Evolutionary conservation across 1,284 basidiomycete species (phyloP).

Genomic region (Melampsora larici-populina): DNA sequence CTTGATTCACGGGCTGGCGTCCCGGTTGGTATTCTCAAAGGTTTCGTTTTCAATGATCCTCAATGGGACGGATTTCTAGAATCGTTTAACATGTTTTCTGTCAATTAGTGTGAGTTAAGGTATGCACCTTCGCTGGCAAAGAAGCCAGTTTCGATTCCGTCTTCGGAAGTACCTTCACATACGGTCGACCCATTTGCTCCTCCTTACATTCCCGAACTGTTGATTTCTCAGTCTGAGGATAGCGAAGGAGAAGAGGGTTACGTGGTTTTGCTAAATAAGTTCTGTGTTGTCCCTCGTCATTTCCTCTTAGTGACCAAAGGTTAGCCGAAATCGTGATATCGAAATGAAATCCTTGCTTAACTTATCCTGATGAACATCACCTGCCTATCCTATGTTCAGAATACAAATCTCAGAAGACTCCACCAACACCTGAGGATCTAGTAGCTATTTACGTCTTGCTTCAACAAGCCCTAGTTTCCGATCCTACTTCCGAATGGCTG

Average conservation of each 20-base stretch:
- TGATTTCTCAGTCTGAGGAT: conserved; percentile 68
- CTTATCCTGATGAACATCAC: background rate
- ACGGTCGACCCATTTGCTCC: conserved; percentile 68
- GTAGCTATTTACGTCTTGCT: conserved; percentile 69
- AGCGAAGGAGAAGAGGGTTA: conserved; percentile 65
- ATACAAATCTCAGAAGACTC: conserved; percentile 69
- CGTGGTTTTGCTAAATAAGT: conserved; percentile 75
- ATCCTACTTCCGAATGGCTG: conserved; percentile 59
- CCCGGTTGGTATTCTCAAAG: background rate
- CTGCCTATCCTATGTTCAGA: conserved; percentile 56
- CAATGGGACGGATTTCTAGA: too few relatives aligned
- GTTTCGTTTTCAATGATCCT: too few relatives aligned
- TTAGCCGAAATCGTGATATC: conserved; percentile 50
- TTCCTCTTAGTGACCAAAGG: conserved; percentile 77
- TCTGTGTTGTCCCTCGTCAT: conserved; percentile 73
- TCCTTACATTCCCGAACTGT: conserved; percentile 70
- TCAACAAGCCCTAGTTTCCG: conserved; percentile 61
- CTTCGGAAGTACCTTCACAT: background rate
- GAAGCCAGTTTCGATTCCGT: background rate
- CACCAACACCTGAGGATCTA: conserved; percentile 71
- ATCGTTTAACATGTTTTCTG: conserved; percentile 12
- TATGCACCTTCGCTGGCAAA: conserved; percentile 9
- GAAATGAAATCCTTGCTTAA: conserved; percentile 49
- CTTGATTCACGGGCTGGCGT: background rate
- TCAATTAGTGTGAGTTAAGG: conserved; percentile 44